These are phyloP conservation scores for Daedaleopsis nitida DNA, from an alignment of 768 basidiomycete genomes.

Conservation along the genomic window DNA sequence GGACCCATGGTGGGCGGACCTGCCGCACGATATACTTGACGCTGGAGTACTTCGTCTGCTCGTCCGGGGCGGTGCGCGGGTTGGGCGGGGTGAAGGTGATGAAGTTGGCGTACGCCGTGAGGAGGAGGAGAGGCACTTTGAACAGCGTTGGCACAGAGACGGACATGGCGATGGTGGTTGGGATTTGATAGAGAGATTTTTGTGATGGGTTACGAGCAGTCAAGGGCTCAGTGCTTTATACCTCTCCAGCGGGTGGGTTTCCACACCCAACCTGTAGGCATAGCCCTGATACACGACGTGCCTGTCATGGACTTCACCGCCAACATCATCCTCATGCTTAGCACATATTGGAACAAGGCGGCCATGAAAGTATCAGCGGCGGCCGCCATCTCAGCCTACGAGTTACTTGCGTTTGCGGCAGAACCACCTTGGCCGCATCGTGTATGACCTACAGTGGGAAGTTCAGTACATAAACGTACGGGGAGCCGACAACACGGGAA, in stretches of 20 bases:
- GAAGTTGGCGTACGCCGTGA: conserved; percentile 11
- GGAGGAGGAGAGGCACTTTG: conserved; percentile 8
- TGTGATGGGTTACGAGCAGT: not conserved
- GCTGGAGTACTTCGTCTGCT: conserved; percentile 10
- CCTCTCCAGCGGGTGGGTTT: not conserved
- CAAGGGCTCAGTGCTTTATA: not conserved
- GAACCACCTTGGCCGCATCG: not conserved
- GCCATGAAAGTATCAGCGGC: conserved; percentile 2
- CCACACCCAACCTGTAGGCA: not conserved
- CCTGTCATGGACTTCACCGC: not conserved
- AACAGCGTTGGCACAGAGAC: not conserved
- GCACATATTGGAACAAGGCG: not conserved
- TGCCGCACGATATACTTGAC: conserved; percentile 11
- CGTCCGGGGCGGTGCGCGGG: conserved; percentile 7
- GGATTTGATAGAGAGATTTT: not conserved
- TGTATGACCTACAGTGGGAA: conserved; percentile 5
- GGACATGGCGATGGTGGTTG: not conserved
- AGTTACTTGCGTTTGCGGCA: not conserved
- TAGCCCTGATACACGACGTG: not conserved
- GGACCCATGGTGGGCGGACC: conserved; percentile 12
- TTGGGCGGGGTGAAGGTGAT: conserved; percentile 12
- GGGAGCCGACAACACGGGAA: conserved; percentile 17
- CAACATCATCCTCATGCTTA: not conserved
- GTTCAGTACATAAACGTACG: conserved; percentile 3
- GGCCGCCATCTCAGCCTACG: conserved; percentile 1